Evolutionary conservation across 768 basidiomycete genomes (phyloP).

Genomic region (Auricularia auricula-judae): DNA sequence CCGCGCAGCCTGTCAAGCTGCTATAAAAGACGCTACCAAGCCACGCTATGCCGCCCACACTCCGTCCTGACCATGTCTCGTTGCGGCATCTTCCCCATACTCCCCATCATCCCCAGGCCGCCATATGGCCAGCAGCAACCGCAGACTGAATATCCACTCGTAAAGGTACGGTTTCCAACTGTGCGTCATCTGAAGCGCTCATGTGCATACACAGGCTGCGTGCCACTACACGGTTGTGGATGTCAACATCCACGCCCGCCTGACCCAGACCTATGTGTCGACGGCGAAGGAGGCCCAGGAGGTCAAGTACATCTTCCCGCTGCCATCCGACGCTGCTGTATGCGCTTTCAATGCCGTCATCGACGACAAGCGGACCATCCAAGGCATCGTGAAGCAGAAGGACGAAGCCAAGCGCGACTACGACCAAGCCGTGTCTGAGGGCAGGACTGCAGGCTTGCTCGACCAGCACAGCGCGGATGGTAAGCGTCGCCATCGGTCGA

Average conservation of each 20-base stretch:
- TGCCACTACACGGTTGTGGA: not conserved
- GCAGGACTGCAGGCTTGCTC: conserved; percentile 33
- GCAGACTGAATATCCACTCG: not conserved
- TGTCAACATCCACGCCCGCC: not conserved
- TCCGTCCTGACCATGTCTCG: not conserved
- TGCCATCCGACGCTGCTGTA: conserved; percentile 43
- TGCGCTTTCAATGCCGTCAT: conserved; percentile 42
- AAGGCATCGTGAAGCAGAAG: conserved; percentile 41
- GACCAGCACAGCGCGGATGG: conserved; percentile 18
- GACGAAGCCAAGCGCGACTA: conserved; percentile 30
- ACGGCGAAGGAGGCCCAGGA: conserved; percentile 2
- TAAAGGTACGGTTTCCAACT: not conserved
- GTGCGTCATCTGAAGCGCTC: not conserved
- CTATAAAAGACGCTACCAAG: too few relatives aligned
- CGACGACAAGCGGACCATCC: conserved; percentile 31
- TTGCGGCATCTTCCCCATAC: not conserved
- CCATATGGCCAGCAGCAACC: not conserved
- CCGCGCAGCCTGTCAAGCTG: too few relatives aligned
- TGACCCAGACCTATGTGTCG: conserved; percentile 8
- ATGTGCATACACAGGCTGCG: not conserved
- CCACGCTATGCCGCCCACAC: too few relatives aligned
- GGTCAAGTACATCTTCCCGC: conserved; percentile 43
- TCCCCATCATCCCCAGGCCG: not conserved
- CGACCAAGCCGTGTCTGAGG: conserved; percentile 28
- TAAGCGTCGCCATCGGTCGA: not conserved